Evolutionary conservation across 306 rosid genomes (phyloP), one percentile per base, ranked within the genome.

Genomic region (Sesbania bispinosa): DNA sequence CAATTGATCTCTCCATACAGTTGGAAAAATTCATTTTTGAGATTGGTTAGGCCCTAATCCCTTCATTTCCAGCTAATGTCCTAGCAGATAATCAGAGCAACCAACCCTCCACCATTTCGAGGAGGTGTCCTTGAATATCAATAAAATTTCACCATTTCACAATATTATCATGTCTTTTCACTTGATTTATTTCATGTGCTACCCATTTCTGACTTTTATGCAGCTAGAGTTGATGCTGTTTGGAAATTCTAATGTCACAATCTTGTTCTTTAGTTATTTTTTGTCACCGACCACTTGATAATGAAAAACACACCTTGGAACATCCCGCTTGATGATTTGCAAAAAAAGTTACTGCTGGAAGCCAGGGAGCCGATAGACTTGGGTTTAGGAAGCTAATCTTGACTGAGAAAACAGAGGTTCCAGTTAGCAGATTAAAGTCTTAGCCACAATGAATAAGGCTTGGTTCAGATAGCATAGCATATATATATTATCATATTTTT

Each of bases 371-470:
- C 19, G 1, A 46, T 11, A 59, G 33, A 53, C 50, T 14, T 19
- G 6, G 45, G 27, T 47, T 24, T 18, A 48, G 19, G 35, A 26
- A 59, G 65, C 66, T 47, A 29, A 29, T 77, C 23, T 13, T 60
- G 27, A 36, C 70, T 16, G 29, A 62, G 61, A 65, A 63, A 64
- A 48, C 16, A 38, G 30, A 76, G 4, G 47, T 57, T 70, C 48
- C 32, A 71, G 50, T 30, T 11, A 39, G 63, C 24, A 75, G 39
- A 55, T 62, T 14, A 27, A 45, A 35, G n/a, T 53, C 65, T 69
- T 53, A 3, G 23, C 45, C 57, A 48, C 23, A 21, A 10, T 21
- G 48, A 43, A 41, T 61, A 30, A 27, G 43, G 32, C 35, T 20
- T 67, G 4, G 70, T 50, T 61, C 65, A 47, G 63, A 39, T 55